Conservation (phyloP, 192 early-diverging fungal genomes). For the Chytriomyces sp. region DNA sequence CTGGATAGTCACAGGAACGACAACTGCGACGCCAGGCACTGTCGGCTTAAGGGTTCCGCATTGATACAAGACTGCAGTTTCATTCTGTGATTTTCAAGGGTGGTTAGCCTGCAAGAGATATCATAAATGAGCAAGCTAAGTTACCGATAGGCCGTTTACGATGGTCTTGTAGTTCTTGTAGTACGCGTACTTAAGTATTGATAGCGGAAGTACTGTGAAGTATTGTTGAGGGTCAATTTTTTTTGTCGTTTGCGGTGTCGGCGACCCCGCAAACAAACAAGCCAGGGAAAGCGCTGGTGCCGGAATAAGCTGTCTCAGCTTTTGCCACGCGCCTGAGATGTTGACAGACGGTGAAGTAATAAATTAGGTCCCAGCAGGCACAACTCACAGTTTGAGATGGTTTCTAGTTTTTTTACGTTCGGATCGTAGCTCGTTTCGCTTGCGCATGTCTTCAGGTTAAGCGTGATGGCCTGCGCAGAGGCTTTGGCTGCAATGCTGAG, state of each 20-base stretch:
- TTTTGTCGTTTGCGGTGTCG: not conserved
- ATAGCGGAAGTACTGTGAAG: constrained; percentile 3
- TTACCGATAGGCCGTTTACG: constrained; percentile 32
- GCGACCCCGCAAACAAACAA: not conserved
- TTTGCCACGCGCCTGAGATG: not conserved
- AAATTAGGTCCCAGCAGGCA: not conserved
- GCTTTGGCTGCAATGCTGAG: not conserved
- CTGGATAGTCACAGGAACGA: constrained; percentile 40
- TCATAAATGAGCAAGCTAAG: no score
- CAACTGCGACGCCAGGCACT: constrained; percentile 18
- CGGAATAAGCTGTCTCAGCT: not conserved
- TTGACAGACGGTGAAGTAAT: not conserved
- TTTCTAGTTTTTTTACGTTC: constrained; percentile 37
- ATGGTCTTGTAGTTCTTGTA: constrained; percentile 51
- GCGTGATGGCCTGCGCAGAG: constrained; percentile 2
- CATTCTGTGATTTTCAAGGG: no score
- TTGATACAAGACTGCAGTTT: constrained; percentile 46
- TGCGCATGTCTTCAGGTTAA: constrained; percentile 11
- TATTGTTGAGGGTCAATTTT: not conserved
- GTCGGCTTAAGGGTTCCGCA: constrained; percentile 48
- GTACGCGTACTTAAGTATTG: constrained; percentile 38
- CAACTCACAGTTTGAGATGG: constrained; percentile 27
- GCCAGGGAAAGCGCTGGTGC: not conserved
- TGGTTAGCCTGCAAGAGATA: no score
- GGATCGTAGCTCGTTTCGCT: constrained; percentile 21